Evolutionary conservation across 2,329 filamentous ascomycete genomes (phyloP).

Genomic region (Claviceps digitariae): DNA sequence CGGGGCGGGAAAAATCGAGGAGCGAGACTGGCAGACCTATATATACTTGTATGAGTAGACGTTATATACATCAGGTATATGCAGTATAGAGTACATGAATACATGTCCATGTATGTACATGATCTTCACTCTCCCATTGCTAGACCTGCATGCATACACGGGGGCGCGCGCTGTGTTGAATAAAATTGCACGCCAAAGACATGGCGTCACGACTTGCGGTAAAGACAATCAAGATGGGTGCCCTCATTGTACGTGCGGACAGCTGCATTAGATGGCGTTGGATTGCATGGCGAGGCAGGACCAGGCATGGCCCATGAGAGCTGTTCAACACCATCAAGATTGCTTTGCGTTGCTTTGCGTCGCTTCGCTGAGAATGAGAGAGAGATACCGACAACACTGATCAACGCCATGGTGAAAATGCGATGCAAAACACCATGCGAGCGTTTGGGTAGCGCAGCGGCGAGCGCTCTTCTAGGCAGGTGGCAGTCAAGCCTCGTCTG

Average conservation of each 20-base stretch:
- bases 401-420: background rate
- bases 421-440: background rate
- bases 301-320: background rate
- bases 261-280: background rate
- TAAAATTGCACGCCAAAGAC: conserved; percentile 5
- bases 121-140: background rate
- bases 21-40: no score
- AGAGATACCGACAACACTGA: no score
- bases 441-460: background rate
- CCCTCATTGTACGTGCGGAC: background rate
- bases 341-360: background rate
- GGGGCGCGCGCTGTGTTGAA: background rate
- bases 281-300: background rate
- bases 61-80: no score
- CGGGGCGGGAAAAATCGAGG: no score
- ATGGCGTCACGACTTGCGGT: conserved; percentile 1
- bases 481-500: conserved; percentile 1
- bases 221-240: background rate
- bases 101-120: background rate
- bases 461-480: conserved; percentile 5
- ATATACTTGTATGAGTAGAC: no score
- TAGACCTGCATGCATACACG: background rate
- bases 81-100: no score
- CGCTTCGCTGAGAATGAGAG: background rate
- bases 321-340: background rate